phyloP scores from a whole-genome alignment of 495 filamentous ascomycete genomes.

The Penicillium silybi region DNA sequence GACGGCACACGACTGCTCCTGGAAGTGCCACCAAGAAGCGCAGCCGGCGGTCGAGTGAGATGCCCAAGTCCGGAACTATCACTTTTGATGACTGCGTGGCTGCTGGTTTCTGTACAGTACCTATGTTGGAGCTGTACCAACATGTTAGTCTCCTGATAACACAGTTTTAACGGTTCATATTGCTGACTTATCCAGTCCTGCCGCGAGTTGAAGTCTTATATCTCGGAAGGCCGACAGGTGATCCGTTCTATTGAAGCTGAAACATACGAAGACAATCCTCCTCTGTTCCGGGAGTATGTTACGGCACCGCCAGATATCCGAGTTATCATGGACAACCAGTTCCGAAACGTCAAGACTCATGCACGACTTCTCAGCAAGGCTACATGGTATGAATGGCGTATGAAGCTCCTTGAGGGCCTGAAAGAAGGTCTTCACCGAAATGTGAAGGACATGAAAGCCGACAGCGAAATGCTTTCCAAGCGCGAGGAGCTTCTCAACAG shows the following conservation, averaged over 20 bases:
- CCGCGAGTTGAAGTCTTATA: slow-evolving; percentile 90
- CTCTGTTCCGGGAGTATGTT: slow-evolving; percentile 87
- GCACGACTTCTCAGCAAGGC: slow-evolving; percentile 84
- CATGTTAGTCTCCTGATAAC: slow-evolving; percentile 56
- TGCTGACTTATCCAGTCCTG: slow-evolving; percentile 63
- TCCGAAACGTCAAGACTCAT: slow-evolving; percentile 93
- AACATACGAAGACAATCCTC: slow-evolving; percentile 81
- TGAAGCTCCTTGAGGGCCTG: slow-evolving; percentile 80
- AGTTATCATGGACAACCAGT: slow-evolving; percentile 87
- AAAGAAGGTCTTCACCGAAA: slow-evolving; percentile 74
- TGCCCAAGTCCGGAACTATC: slow-evolving; percentile 36
- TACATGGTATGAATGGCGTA: slow-evolving; percentile 98
- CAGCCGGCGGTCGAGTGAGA: slow-evolving; percentile 34
- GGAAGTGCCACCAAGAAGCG: slow-evolving; percentile 40
- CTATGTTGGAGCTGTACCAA: slow-evolving; percentile 90
- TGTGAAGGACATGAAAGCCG: slow-evolving; percentile 67
- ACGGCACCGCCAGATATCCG: slow-evolving; percentile 80
- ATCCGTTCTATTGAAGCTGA: slow-evolving; percentile 85
- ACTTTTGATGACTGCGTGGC: slow-evolving; percentile 74
- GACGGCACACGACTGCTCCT: slow-evolving; percentile 76
- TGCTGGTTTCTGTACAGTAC: slow-evolving; percentile 85
- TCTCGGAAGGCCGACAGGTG: slow-evolving; percentile 81
- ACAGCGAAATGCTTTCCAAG: slow-evolving; percentile 63
- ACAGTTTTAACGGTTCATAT: not conserved
- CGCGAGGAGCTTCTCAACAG: slow-evolving; percentile 62